phyloP scores from a whole-genome alignment of 148 eudicot genomes.

The Tetragonia tetragonoides region DNA sequence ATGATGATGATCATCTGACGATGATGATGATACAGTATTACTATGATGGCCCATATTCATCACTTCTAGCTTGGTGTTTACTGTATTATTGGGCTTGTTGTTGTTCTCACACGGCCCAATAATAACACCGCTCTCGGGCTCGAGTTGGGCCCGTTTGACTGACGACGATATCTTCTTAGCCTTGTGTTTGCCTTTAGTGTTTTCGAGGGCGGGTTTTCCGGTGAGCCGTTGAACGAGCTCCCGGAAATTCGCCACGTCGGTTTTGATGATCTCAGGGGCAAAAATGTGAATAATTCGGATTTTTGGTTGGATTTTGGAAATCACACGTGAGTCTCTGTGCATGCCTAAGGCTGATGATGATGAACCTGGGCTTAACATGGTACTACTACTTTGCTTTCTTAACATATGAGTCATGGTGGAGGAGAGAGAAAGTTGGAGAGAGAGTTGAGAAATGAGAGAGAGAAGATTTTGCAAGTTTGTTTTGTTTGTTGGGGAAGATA shows the following conservation, averaged over 20 bases:
- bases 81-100: not conserved
- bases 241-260: constrained; percentile 65
- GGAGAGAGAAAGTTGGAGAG: no score
- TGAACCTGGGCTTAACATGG: constrained; percentile 17
- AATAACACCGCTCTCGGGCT: not conserved
- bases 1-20: not conserved
- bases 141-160: not conserved
- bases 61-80: constrained; percentile 28
- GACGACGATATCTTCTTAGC: constrained; percentile 1
- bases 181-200: constrained; percentile 4
- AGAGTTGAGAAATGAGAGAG: not conserved
- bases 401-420: constrained; percentile 29
- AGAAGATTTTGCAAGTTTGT: not conserved
- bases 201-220: constrained; percentile 46
- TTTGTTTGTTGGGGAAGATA: constrained; percentile 24
- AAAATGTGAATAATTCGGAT: constrained; percentile 72
- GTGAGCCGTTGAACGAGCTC: constrained; percentile 73
- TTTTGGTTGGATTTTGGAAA: constrained; percentile 62
- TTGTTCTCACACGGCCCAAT: no score
- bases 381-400: constrained; percentile 21
- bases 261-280: constrained; percentile 75
- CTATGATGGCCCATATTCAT: constrained; percentile 21
- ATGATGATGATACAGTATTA: constrained; percentile 17
- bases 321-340: constrained; percentile 47
- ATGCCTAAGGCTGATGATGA: constrained; percentile 42